A percentile compares a stretch with the other conserved stretches of the same genome.
Evolutionary conservation across 2,329 filamentous ascomycete species (phyloP).

Genomic region (Eutypa lata): DNA sequence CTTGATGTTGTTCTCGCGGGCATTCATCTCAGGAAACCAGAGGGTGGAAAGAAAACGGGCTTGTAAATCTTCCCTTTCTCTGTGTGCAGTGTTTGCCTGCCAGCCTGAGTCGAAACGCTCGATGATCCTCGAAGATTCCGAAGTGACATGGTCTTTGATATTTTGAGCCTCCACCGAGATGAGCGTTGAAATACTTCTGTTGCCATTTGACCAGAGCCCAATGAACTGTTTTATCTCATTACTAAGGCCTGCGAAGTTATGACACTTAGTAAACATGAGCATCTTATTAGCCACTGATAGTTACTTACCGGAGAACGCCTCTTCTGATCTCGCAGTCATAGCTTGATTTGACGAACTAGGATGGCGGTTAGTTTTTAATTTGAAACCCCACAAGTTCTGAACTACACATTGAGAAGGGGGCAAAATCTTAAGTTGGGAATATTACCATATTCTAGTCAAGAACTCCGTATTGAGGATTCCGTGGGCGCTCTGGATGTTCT

Average conservation of each 20-base stretch:
- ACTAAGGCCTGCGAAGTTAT: neutral
- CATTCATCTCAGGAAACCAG: slow-evolving; percentile 11
- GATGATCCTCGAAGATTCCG: neutral
- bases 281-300: too few relatives aligned
- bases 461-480: slow-evolving; percentile 3
- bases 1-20: slow-evolving; percentile 8
- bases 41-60: slow-evolving; percentile 7
- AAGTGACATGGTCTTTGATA: slow-evolving; percentile 2
- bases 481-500: slow-evolving; percentile 2
- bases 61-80: neutral
- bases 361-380: neutral
- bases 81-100: neutral
- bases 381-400: neutral
- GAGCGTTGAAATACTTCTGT: slow-evolving; percentile 5
- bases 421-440: too few relatives aligned
- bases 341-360: slow-evolving; percentile 7
- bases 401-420: neutral
- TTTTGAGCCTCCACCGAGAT: slow-evolving; percentile 3
- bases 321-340: neutral
- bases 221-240: slow-evolving; percentile 5
- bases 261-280: neutral
- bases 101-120: neutral
- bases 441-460: slow-evolving; percentile 7
- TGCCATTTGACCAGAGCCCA: slow-evolving; percentile 8
- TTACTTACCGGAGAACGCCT: neutral